Evolutionary conservation across 768 basidiomycete genomes (phyloP).

Genomic region (Suillus subluteus): DNA sequence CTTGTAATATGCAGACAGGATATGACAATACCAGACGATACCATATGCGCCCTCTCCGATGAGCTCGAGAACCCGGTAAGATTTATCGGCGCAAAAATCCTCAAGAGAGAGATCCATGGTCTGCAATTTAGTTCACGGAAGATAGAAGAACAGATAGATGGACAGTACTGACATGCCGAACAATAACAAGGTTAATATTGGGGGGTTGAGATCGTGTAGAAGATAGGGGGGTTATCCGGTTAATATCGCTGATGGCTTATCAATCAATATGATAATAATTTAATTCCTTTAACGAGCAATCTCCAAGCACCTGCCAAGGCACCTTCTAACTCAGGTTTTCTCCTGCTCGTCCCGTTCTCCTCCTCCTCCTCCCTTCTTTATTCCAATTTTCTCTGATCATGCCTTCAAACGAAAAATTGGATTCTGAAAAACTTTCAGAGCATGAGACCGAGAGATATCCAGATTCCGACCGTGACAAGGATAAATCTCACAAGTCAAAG

Average conservation of each 20-base stretch:
- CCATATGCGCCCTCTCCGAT: conserved; percentile 97
- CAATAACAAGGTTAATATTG: background rate
- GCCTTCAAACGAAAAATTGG: conserved; percentile 27
- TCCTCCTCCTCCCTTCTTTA: conserved; percentile 5
- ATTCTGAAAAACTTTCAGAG: conserved; percentile 20
- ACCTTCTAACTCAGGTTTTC: conserved; percentile 4
- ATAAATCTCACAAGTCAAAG: conserved; percentile 25
- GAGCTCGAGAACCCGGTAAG: conserved; percentile 78
- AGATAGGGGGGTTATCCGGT: conserved; percentile 5
- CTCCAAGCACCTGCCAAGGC: conserved; percentile 6
- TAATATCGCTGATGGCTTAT: conserved; percentile 9
- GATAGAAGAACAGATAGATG: conserved; percentile 5
- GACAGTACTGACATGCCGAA: conserved; percentile 6
- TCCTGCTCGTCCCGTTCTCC: conserved; percentile 5
- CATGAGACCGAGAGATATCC: conserved; percentile 26
- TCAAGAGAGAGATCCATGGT: conserved; percentile 36
- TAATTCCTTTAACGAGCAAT: conserved; percentile 11
- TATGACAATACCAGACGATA: conserved; percentile 64
- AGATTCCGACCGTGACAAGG: conserved; percentile 19
- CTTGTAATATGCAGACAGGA: background rate
- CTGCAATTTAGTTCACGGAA: conserved; percentile 9
- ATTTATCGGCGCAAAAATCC: conserved; percentile 52
- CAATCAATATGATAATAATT: conserved; percentile 9
- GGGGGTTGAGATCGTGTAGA: background rate
- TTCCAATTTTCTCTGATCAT: conserved; percentile 17